These are phyloP conservation scores for Yarrowia sp. DNA, from an alignment of 805 yeast species.

Conservation along the genomic window DNA sequence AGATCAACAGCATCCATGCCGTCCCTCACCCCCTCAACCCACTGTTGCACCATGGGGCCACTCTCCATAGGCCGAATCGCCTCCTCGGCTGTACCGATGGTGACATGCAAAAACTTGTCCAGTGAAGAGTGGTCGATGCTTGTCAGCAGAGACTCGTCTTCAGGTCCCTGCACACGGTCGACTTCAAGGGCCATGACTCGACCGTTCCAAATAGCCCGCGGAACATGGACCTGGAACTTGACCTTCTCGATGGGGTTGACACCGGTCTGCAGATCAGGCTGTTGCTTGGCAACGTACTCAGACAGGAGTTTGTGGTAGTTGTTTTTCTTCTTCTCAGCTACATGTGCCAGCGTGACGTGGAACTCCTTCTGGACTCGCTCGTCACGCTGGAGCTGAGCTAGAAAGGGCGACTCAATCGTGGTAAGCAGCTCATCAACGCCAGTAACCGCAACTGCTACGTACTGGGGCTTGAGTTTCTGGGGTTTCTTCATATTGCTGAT, in stretches of 20 bases:
- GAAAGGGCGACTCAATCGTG: not conserved
- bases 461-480: slow-evolving; percentile 45
- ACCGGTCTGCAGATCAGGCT: slow-evolving; percentile 7
- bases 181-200: slow-evolving; percentile 27
- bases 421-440: not conserved
- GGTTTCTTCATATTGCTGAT: slow-evolving; percentile 51
- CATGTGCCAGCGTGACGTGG: slow-evolving; percentile 51
- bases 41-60: slow-evolving; percentile 24
- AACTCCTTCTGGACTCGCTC: slow-evolving; percentile 43
- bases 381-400: slow-evolving; percentile 3
- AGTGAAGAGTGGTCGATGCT: slow-evolving; percentile 12
- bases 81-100: slow-evolving; percentile 20
- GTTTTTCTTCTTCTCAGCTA: slow-evolving; percentile 20
- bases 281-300: not conserved
- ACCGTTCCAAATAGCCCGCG: slow-evolving; percentile 18
- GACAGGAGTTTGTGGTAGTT: slow-evolving; percentile 23
- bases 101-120: slow-evolving; percentile 24
- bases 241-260: slow-evolving; percentile 11
- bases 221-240: slow-evolving; percentile 5
- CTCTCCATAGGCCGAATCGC: slow-evolving; percentile 18
- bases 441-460: slow-evolving; percentile 55
- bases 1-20: slow-evolving; percentile 5
- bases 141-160: not conserved
- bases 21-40: slow-evolving; percentile 6
- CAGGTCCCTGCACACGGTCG: not conserved